Base-by-base conservation (phyloP, 2,329 filamentous ascomycete species). In the Arthrocladium fulminans region DNA sequence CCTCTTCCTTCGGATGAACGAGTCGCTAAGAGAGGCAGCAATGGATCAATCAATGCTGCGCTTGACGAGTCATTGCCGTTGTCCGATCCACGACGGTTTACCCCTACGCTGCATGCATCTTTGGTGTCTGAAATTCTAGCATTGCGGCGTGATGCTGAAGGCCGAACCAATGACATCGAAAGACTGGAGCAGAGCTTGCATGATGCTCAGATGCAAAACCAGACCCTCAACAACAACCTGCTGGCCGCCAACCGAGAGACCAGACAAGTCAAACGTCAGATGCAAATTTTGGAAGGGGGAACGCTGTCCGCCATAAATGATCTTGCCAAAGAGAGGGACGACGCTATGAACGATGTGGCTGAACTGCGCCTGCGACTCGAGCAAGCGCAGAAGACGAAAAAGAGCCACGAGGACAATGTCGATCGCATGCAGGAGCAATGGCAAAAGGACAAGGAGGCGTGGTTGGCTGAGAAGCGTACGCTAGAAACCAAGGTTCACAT, bases 121-220 rank as follows among this genome's bases (percentile, higher is more conserved):
- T 72, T 98, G 5, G 90, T 98, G 1, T 90, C 90, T 0, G 92
- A 98, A 65, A 98, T 98, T 54, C 72, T 98, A 32, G 80, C 82
- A 2, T 70, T 98, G 43, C 81, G 89, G 19, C 77, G 92, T 50
- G 92, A 98, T 55, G 80, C 97, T 53, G 92, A 98, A 62, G 87
- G 86, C 35, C 96, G 95, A 67, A 78, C 83, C 38, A 86, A 81
- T 59, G 77, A 88, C 46, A 95, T 98, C 47, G 89, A 96, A 62
- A 81, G 78, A 46, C 73, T 98, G 13, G 92, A 98, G 67, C 72
- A 75, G 1, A 81, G 76, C 22, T 70, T 98, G 27, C 81, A 94
- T 53, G 70, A 77, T 1, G 75, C 81, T 1, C 81, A 81, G 48
- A 76, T 79, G 49, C 88, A 97, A 54, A 83, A 86, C 54, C 88